A percentile compares a stretch with the other conserved stretches of the same genome.
Conservation (phyloP, 2,329 filamentous ascomycete species). For the Aspergillus arachidicola region DNA sequence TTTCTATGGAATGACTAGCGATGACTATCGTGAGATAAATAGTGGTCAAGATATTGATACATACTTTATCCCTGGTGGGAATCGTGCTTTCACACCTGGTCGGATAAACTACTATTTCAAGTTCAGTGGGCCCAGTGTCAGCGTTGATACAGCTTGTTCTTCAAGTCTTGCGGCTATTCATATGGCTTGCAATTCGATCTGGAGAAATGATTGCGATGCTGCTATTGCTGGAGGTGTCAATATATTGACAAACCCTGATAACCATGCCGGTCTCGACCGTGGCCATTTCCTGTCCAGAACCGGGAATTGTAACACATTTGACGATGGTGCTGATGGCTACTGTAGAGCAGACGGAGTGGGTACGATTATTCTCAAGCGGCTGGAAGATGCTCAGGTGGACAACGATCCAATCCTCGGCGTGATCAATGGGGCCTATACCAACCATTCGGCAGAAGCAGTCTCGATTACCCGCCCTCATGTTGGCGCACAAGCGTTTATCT, state of each 20-base stretch:
- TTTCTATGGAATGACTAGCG: constrained; percentile 74
- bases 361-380: constrained; percentile 74
- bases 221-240: constrained; percentile 78
- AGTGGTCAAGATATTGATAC: constrained; percentile 71
- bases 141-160: constrained; percentile 77
- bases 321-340: constrained; percentile 79
- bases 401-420: constrained; percentile 72
- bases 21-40: constrained; percentile 78
- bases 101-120: constrained; percentile 52
- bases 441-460: constrained; percentile 78
- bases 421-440: constrained; percentile 74
- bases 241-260: constrained; percentile 76
- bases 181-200: constrained; percentile 71
- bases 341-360: constrained; percentile 78
- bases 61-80: constrained; percentile 67
- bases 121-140: constrained; percentile 72
- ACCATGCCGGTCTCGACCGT: constrained; percentile 73
- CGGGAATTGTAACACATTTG: constrained; percentile 77
- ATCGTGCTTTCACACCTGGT: constrained; percentile 50
- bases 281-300: constrained; percentile 74
- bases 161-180: constrained; percentile 74
- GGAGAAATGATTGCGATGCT: constrained; percentile 77
- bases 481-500: constrained; percentile 72
- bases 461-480: constrained; percentile 85
- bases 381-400: constrained; percentile 75